Evolutionary conservation across 306 rosid species (phyloP), one percentile per base, ranked within the genome.

Genomic region (Ormosia semicastrata): DNA sequence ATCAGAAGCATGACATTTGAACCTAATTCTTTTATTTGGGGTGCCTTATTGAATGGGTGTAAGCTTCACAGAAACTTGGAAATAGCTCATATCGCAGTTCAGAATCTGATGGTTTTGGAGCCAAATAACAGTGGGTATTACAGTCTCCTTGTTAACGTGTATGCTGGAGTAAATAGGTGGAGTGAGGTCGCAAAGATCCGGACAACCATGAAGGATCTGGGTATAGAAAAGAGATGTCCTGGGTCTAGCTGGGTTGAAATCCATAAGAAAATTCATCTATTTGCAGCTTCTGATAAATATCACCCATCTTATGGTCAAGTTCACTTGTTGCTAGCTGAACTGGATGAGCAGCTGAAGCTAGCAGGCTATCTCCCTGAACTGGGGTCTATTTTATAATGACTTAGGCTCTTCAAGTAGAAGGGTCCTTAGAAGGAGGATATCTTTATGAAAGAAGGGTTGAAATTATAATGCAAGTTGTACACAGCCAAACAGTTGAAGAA

Each of bases 211-310:
- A 93, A 91, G 81, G 82, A 24, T 24, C 24, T 24, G 24, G 24
- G 24, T 24, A 24, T 24, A 87, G 97, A 90, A 80, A 94, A 91
- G 86, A 90, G 32, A 54, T 88, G 84, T 80, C 97, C 97, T 12
- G 97, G 94, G 62, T 85, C 91, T 18, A 94, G 97, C 84, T 94
- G 95, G 97, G 85, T 93, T 44, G 98, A 92, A 84, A 82, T 89
- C 66, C 66, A 65, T 47, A 84, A 78, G 73, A 82, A 76, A 82
- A 76, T 88, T 63, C 91, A 90, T 80, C 84, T 81, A 8, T 90
- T 94, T 83, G 85, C 92, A 24, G 92, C 95, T 29, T 89, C 92
- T 84, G 93, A 92, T 57, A 84, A 52, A 29, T 86, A 79, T 79
- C 95, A 91, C 71, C 87, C 88, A 39, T 79, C 82, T 84, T 91